Evolutionary conservation across 495 filamentous ascomycete genomes (phyloP).

Genomic region (Penicillium dipodomyicola): DNA sequence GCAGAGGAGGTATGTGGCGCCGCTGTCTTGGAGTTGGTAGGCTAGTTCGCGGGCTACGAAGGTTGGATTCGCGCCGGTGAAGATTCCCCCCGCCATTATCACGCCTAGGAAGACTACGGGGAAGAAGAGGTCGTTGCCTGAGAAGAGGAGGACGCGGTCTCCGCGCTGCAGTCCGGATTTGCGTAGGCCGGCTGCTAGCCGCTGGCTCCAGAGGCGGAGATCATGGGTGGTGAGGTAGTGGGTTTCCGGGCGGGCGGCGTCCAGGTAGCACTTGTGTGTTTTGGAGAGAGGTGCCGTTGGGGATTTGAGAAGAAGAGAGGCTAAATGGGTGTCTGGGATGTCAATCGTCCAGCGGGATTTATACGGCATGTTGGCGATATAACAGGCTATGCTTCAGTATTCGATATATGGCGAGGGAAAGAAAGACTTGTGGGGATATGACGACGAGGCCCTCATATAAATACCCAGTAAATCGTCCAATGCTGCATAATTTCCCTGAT

Average conservation of each 20-base stretch:
- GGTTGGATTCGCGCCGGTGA: slow-evolving; percentile 76
- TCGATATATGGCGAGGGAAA: not conserved
- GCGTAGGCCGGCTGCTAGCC: slow-evolving; percentile 67
- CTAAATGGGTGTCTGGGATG: slow-evolving; percentile 49
- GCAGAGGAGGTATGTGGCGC: slow-evolving; percentile 61
- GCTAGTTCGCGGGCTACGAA: slow-evolving; percentile 69
- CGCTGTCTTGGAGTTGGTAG: slow-evolving; percentile 71
- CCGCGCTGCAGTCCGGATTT: slow-evolving; percentile 62
- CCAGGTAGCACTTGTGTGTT: slow-evolving; percentile 47
- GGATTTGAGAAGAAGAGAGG: slow-evolving; percentile 49
- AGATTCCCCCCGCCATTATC: slow-evolving; percentile 75
- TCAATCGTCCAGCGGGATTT: slow-evolving; percentile 51
- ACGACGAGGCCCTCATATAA: not conserved
- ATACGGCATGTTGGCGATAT: slow-evolving; percentile 44
- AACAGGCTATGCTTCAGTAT: not conserved
- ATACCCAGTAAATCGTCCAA: not conserved
- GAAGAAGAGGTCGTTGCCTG: slow-evolving; percentile 70
- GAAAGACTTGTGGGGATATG: not conserved
- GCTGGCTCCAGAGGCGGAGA: slow-evolving; percentile 68
- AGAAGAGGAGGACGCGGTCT: slow-evolving; percentile 72
- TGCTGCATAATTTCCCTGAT: not conserved
- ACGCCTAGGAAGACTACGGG: slow-evolving; percentile 69
- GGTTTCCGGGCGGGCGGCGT: slow-evolving; percentile 54
- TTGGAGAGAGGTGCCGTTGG: slow-evolving; percentile 46
- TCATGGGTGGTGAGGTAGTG: slow-evolving; percentile 54